Conservation (phyloP, 23 red algal genomes). For the Chondrus crispus region DNA sequence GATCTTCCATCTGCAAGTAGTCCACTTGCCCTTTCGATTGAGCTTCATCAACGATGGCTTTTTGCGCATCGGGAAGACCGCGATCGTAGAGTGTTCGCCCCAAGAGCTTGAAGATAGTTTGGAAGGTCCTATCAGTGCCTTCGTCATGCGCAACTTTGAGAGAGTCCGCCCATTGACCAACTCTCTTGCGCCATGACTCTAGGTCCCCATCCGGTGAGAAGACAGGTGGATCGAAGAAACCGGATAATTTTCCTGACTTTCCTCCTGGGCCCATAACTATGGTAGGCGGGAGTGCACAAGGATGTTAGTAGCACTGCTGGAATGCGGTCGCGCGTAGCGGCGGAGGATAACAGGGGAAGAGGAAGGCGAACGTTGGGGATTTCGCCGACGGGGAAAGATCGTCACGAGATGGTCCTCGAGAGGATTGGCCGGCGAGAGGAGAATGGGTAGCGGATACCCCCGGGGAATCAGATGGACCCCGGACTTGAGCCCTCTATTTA, state of each 20-base stretch:
- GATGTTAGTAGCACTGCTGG: too few relatives aligned
- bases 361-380: too few relatives aligned
- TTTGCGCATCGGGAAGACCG: not conserved
- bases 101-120: not conserved
- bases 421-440: too few relatives aligned
- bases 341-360: too few relatives aligned
- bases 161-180: not conserved
- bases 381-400: too few relatives aligned
- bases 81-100: conserved; percentile 23
- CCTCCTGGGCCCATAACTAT: not conserved
- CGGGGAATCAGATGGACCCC: too few relatives aligned
- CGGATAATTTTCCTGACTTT: not conserved
- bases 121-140: not conserved
- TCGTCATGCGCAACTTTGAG: not conserved
- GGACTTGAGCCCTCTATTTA: too few relatives aligned
- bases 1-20: not conserved
- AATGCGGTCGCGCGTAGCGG: too few relatives aligned
- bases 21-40: not conserved
- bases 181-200: not conserved
- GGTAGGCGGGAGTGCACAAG: too few relatives aligned
- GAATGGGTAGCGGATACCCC: too few relatives aligned
- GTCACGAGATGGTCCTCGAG: too few relatives aligned
- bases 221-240: not conserved
- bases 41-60: not conserved
- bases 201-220: not conserved